These are phyloP conservation scores for Vitis labrusca DNA, from an alignment of 164 flowering plant genomes.

Conservation along the genomic window DNA sequence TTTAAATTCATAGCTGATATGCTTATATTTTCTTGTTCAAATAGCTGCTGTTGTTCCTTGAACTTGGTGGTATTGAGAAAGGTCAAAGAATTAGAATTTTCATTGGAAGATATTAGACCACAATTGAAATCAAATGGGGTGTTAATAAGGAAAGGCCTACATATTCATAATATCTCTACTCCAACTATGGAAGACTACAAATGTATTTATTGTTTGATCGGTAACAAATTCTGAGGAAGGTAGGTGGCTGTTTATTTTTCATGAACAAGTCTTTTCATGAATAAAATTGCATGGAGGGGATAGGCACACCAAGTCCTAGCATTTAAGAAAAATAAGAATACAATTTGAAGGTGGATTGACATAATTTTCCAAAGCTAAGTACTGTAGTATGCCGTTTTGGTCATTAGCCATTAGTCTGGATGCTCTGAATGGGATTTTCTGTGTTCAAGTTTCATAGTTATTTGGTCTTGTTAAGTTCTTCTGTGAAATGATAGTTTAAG, in stretches of 20 bases:
- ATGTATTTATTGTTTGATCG: neutral
- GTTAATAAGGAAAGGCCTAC: neutral
- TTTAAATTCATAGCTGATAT: neutral
- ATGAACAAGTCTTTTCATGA: neutral
- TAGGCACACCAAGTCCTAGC: no score
- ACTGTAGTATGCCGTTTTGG: no score
- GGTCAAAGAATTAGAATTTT: neutral
- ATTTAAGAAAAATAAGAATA: neutral
- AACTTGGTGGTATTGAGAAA: constrained; percentile 1
- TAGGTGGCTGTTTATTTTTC: neutral
- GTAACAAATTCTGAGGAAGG: neutral
- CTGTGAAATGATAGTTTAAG: no score
- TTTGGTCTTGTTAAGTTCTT: no score
- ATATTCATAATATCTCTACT: neutral
- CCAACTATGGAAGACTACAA: neutral
- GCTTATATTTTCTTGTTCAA: neutral
- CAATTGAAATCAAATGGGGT: neutral
- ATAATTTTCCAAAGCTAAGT: neutral
- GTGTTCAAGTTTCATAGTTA: no score
- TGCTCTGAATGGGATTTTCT: no score
- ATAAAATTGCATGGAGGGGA: neutral
- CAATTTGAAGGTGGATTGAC: neutral
- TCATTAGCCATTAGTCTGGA: no score
- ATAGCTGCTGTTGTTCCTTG: neutral
- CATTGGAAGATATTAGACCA: neutral